Conservation (phyloP, 2,329 filamentous ascomycete genomes). For the Fusarium sp. region DNA sequence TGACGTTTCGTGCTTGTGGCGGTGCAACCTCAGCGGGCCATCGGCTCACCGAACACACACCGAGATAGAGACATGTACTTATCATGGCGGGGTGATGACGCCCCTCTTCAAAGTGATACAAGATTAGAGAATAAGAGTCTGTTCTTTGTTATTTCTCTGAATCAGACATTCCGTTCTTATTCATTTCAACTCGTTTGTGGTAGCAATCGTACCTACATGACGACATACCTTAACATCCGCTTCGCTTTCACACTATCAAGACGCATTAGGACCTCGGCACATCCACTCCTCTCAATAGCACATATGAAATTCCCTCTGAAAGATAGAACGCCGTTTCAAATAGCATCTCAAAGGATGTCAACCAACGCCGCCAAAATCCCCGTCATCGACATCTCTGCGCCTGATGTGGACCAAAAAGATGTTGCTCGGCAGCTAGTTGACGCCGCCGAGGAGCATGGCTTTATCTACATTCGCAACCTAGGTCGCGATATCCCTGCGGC, state of each 20-base stretch:
- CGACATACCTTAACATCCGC: background rate
- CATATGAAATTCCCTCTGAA: constrained; percentile 11
- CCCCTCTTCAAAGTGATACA: background rate
- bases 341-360: constrained; percentile 31
- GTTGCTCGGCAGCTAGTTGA: constrained; percentile 78
- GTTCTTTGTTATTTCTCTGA: background rate
- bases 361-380: constrained; percentile 69
- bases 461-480: constrained; percentile 87
- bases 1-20: constrained; percentile 13
- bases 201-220: background rate
- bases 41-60: background rate
- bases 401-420: constrained; percentile 59
- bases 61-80: constrained; percentile 7
- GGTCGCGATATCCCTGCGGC: constrained; percentile 74
- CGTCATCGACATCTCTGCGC: constrained; percentile 78
- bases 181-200: background rate
- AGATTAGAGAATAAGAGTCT: background rate
- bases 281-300: background rate
- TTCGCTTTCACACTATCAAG: background rate
- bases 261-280: background rate
- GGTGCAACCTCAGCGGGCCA: constrained; percentile 1
- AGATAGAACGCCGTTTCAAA: constrained; percentile 1
- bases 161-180: background rate
- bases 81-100: constrained; percentile 29
- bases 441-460: constrained; percentile 85